Conservation (phyloP, 177 flowering plant genomes). For the Telopea speciosissima region DNA sequence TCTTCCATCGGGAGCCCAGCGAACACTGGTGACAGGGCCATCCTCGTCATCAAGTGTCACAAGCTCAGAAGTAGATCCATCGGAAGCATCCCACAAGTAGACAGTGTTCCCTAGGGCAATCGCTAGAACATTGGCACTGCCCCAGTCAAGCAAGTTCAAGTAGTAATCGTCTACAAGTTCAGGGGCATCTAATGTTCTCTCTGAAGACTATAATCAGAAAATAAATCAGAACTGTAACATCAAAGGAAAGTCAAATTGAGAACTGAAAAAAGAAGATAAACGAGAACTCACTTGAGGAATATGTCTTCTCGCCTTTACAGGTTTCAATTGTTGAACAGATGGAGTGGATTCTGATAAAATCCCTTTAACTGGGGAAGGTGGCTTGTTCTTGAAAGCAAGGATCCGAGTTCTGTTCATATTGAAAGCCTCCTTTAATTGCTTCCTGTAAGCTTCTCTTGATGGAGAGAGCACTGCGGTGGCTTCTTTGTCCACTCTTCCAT, state of each 20-base stretch:
- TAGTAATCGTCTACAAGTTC: constrained; percentile 74
- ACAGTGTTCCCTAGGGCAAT: constrained; percentile 71
- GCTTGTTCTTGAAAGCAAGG: constrained; percentile 18
- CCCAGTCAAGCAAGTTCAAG: constrained; percentile 73
- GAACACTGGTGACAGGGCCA: constrained; percentile 76
- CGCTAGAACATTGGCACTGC: constrained; percentile 62
- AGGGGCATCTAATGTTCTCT: constrained; percentile 82
- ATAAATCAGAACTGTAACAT: background rate
- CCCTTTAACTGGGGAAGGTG: constrained; percentile 41
- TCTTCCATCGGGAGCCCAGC: constrained; percentile 82
- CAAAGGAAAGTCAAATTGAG: background rate
- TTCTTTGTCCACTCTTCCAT: constrained; percentile 53
- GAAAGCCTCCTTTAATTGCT: constrained; percentile 51
- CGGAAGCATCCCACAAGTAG: constrained; percentile 68
- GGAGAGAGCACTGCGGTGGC: constrained; percentile 42
- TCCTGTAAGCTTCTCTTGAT: constrained; percentile 58
- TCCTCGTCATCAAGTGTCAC: constrained; percentile 53
- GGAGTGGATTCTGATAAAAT: constrained; percentile 29
- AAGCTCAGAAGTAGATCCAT: constrained; percentile 63
- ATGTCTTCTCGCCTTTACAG: constrained; percentile 24
- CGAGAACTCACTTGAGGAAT: constrained; percentile 20
- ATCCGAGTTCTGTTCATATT: constrained; percentile 68
- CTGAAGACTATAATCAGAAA: constrained; percentile 45
- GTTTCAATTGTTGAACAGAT: constrained; percentile 26
- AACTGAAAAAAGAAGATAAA: background rate